A percentile compares a stretch with the other conserved stretches of the same genome.
Evolutionary conservation across 805 yeast species (phyloP).

Genomic region (Lipomyces yamanashiensis): DNA sequence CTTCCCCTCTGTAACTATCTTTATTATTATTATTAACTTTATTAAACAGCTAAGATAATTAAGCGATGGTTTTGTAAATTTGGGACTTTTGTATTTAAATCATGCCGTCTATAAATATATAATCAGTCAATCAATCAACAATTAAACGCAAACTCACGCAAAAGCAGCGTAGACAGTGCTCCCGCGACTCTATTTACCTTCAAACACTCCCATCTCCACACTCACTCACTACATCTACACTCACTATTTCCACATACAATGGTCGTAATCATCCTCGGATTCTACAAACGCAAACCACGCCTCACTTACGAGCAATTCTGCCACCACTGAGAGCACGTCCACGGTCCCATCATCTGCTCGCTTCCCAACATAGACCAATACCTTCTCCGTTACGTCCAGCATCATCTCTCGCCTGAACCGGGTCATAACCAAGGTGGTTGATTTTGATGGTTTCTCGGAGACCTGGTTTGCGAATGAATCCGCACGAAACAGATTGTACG

Average conservation of each 20-base stretch:
- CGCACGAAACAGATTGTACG: neutral
- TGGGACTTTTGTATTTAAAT: too few species aligned
- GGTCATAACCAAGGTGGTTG: neutral
- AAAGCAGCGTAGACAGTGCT: too few species aligned
- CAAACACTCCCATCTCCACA: neutral
- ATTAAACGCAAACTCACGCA: too few species aligned
- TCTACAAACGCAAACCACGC: neutral
- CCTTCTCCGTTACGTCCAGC: neutral
- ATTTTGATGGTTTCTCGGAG: neutral
- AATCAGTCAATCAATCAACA: too few species aligned
- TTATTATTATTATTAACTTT: too few species aligned
- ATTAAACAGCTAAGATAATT: too few species aligned
- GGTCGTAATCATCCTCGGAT: neutral
- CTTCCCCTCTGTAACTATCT: too few species aligned
- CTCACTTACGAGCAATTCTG: neutral
- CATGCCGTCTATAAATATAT: too few species aligned
- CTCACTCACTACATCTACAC: neutral
- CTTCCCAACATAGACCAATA: neutral
- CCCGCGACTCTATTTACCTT: too few species aligned
- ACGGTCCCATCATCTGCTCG: neutral
- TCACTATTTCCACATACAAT: neutral
- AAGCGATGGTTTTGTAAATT: too few species aligned
- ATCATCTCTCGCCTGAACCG: neutral
- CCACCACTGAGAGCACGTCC: neutral
- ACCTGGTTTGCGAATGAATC: neutral